phyloP scores from a whole-genome alignment of 495 filamentous ascomycete genomes.

The Mytilinidion resinicola region DNA sequence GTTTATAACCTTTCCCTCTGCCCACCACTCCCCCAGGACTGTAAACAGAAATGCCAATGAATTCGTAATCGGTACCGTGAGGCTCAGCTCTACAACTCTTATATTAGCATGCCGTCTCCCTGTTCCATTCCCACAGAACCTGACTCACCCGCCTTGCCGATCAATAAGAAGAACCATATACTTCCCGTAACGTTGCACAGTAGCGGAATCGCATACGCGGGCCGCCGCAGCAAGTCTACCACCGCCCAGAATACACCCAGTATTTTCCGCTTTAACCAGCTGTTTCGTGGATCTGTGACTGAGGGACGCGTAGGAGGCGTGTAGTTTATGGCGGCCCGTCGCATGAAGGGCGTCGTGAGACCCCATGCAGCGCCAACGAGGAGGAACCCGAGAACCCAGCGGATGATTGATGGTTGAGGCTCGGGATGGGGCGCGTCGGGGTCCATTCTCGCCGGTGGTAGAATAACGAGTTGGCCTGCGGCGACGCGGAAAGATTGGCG shows the following conservation, averaged over 20 bases:
- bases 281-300: conserved; percentile 41
- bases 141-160: conserved; percentile 79
- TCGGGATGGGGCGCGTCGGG: conserved; percentile 16
- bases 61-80: conserved; percentile 93
- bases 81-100: conserved; percentile 61
- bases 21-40: conserved; percentile 91
- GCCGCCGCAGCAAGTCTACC: conserved; percentile 68
- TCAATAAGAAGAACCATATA: conserved; percentile 94
- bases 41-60: conserved; percentile 93
- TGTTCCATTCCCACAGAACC: not conserved
- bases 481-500: no score
- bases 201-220: conserved; percentile 77
- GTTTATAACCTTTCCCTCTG: conserved; percentile 80
- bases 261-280: conserved; percentile 51
- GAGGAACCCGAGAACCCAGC: conserved; percentile 81
- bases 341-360: conserved; percentile 68
- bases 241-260: conserved; percentile 62
- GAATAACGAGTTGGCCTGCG: no score
- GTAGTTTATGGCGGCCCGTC: conserved; percentile 56
- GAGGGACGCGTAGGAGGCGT: conserved; percentile 47
- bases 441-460: conserved; percentile 11
- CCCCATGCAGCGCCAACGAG: conserved; percentile 88
- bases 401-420: conserved; percentile 55
- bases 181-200: conserved; percentile 89
- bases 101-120: not conserved